Percentiles rank a stretch among this genome's conserved stretches.
Conservation (phyloP, 768 basidiomycete species). For the Lactarius psammicola region DNA sequence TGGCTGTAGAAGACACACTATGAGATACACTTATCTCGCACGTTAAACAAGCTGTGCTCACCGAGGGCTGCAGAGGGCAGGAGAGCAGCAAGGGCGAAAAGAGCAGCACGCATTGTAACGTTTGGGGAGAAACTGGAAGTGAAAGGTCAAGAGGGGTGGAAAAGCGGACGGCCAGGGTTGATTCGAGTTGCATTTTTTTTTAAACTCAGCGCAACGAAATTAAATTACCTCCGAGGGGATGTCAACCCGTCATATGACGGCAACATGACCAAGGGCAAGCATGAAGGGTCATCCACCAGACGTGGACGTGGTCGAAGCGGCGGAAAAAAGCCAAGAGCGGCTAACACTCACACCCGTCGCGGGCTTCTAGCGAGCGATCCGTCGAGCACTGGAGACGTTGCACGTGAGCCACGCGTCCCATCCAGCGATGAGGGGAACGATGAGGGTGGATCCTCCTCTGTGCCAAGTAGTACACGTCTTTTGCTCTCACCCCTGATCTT, state of each 20-base stretch:
- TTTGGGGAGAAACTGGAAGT: conserved; percentile 11
- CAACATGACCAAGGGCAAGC: conserved; percentile 23
- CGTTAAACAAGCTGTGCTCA: conserved; percentile 7
- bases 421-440: conserved; percentile 13
- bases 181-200: conserved; percentile 2
- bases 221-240: conserved; percentile 4
- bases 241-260: conserved; percentile 1
- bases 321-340: conserved; percentile 2
- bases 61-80: conserved; percentile 33
- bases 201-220: conserved; percentile 15
- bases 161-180: background rate
- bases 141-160: background rate
- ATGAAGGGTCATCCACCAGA: background rate
- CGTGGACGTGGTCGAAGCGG: conserved; percentile 8
- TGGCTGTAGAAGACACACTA: conserved; percentile 26
- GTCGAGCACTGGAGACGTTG: conserved; percentile 35
- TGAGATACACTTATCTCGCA: background rate
- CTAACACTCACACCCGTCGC: conserved; percentile 16
- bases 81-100: conserved; percentile 32
- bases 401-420: background rate
- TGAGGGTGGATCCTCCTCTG: background rate
- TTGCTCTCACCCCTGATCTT: background rate
- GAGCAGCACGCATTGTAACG: conserved; percentile 34
- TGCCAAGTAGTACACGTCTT: background rate
- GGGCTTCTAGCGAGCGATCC: background rate